Percentiles rank a stretch among this genome's conserved stretches.
phyloP scores from a whole-genome alignment of 768 basidiomycete genomes.

The Hysterangium stoloniferum region DNA sequence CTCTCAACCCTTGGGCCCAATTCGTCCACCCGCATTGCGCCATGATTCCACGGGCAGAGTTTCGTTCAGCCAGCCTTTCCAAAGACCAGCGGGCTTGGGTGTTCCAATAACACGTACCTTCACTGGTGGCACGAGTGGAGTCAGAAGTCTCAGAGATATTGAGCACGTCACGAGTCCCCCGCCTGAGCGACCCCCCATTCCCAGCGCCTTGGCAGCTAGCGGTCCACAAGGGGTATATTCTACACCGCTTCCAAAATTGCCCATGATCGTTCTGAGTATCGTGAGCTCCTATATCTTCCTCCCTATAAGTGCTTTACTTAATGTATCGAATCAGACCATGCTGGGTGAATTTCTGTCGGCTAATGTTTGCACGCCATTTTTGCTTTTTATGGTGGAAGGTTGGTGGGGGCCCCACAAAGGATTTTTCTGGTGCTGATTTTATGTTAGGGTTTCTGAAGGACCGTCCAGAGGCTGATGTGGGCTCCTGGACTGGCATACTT shows the following conservation, averaged over 20 bases:
- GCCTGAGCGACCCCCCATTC: conserved; percentile 60
- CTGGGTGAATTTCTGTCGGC: conserved; percentile 92
- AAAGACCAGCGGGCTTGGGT: background rate
- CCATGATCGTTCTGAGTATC: conserved; percentile 90
- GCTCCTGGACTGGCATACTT: conserved; percentile 82
- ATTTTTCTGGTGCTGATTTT: conserved; percentile 19
- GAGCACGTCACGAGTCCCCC: conserved; percentile 17
- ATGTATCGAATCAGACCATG: conserved; percentile 56
- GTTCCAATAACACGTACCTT: conserved; percentile 6
- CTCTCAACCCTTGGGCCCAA: background rate
- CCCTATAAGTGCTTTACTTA: background rate
- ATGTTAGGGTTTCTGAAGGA: conserved; percentile 51
- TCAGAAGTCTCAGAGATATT: conserved; percentile 2
- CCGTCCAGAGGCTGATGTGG: conserved; percentile 77
- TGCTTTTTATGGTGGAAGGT: conserved; percentile 94
- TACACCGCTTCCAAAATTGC: conserved; percentile 77
- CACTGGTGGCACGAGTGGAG: conserved; percentile 1
- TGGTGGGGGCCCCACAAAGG: conserved; percentile 18
- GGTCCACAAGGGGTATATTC: conserved; percentile 46
- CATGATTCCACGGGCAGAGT: conserved; percentile 10
- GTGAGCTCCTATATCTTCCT: conserved; percentile 37
- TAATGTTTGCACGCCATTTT: conserved; percentile 85
- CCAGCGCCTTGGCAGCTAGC: conserved; percentile 56
- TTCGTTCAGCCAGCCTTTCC: conserved; percentile 13
- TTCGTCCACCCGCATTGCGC: background rate